A percentile compares a stretch with the other conserved stretches of the same genome.
Evolutionary conservation across 2,329 filamentous ascomycete species (phyloP).

Genomic region (Talaromyces sp.): DNA sequence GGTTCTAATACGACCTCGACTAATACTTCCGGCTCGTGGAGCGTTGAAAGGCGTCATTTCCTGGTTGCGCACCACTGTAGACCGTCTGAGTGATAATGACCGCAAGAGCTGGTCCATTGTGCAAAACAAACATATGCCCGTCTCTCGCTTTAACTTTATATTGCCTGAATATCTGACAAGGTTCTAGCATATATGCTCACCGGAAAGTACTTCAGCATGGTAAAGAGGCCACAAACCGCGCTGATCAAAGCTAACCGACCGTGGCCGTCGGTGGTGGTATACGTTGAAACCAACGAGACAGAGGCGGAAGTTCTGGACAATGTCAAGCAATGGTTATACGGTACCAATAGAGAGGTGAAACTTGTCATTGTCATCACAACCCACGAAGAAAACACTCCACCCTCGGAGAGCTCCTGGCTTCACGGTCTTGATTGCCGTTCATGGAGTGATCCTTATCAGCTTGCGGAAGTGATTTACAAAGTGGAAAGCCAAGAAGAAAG

Average conservation of each 20-base stretch:
- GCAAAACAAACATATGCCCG: background rate
- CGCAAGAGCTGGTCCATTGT: background rate
- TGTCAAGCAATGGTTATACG: conserved; percentile 10
- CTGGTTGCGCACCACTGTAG: background rate
- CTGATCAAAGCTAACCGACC: background rate
- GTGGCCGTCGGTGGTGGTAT: background rate
- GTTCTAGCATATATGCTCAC: background rate
- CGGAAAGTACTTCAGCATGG: background rate
- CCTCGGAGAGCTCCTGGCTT: background rate
- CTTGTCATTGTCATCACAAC: background rate
- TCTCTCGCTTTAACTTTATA: background rate
- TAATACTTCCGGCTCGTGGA: background rate
- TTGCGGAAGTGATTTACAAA: background rate
- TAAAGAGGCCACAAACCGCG: background rate
- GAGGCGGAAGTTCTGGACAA: background rate
- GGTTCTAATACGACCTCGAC: background rate
- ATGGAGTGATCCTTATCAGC: background rate
- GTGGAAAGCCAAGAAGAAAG: background rate
- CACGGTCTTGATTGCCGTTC: background rate
- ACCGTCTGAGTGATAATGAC: background rate
- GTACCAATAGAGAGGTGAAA: background rate
- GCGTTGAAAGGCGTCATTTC: background rate
- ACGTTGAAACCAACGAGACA: background rate
- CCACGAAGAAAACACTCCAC: background rate
- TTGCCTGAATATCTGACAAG: background rate